Conservation (phyloP, 306 rosid species). For the Quercus variabilis region DNA sequence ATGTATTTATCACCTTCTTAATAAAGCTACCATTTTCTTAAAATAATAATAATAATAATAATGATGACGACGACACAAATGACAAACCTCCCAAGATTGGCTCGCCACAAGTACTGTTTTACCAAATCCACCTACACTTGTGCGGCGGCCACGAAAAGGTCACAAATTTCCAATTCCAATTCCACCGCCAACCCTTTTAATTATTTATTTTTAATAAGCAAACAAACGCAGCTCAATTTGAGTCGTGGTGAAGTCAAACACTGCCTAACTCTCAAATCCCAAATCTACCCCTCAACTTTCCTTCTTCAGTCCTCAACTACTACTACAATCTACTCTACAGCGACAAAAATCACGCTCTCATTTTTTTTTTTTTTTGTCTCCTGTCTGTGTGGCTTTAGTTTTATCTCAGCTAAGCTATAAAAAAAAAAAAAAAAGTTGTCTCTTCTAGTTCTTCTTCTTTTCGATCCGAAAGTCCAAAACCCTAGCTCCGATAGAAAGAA, state of each 20-base stretch:
- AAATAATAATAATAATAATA: too few relatives aligned
- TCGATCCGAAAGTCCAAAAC: conserved; percentile 11
- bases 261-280: not conserved
- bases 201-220: too few relatives aligned
- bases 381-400: conserved; percentile 29
- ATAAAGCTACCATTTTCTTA: too few relatives aligned
- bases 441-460: not conserved
- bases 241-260: conserved; percentile 9
- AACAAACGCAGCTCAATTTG: not conserved
- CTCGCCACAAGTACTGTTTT: too few relatives aligned
- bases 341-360: not conserved
- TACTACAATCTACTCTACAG: not conserved
- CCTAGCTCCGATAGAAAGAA: conserved; percentile 5
- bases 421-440: not conserved
- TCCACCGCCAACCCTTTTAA: too few relatives aligned
- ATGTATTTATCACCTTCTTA: too few relatives aligned
- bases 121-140: too few relatives aligned
- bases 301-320: not conserved
- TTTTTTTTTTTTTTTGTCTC: not conserved
- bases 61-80: too few relatives aligned
- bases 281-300: conserved; percentile 12
- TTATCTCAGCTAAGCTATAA: not conserved
- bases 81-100: too few relatives aligned
- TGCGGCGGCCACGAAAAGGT: too few relatives aligned
- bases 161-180: too few relatives aligned